A percentile compares a stretch with the other conserved stretches of the same genome.
Evolutionary conservation across 176 grass and related monocot genomes (phyloP).

Genomic region (Tillandsia fasciculata): DNA sequence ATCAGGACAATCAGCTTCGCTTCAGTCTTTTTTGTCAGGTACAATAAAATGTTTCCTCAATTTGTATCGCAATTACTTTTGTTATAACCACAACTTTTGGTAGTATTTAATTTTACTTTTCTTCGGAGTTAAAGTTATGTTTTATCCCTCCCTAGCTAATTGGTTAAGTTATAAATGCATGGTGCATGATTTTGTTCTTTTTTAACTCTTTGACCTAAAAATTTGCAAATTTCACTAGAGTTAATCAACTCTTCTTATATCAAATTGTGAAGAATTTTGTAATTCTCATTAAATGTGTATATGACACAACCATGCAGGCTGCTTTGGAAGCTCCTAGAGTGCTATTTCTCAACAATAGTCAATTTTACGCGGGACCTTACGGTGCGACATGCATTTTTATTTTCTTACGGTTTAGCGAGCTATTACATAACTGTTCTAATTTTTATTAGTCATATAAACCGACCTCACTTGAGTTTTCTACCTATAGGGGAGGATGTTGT

Average conservation of each 20-base stretch:
- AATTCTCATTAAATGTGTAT: slow-evolving; percentile 17
- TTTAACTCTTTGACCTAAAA: background rate
- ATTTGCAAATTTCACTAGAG: background rate
- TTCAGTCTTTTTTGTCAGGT: slow-evolving; percentile 90
- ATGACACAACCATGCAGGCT: slow-evolving; percentile 56
- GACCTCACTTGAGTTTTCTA: background rate
- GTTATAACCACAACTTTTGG: no score
- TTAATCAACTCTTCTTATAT: background rate
- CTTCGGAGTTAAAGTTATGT: no score
- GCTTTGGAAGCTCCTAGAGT: slow-evolving; percentile 78
- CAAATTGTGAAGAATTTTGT: background rate
- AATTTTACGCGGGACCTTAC: slow-evolving; percentile 54
- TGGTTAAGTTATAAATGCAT: no score
- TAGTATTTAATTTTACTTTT: background rate
- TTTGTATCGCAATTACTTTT: background rate
- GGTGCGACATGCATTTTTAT: slow-evolving; percentile 25
- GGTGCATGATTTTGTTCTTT: background rate
- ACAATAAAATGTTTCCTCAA: slow-evolving; percentile 16
- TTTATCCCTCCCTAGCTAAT: no score
- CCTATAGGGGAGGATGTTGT: slow-evolving; percentile 69
- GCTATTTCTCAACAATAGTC: slow-evolving; percentile 61
- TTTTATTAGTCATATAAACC: background rate
- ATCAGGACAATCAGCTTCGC: slow-evolving; percentile 68
- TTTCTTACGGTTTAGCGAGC: background rate
- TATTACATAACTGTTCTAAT: background rate